Conservation (phyloP, 306 rosid species). For the Mimosa pudica region DNA sequence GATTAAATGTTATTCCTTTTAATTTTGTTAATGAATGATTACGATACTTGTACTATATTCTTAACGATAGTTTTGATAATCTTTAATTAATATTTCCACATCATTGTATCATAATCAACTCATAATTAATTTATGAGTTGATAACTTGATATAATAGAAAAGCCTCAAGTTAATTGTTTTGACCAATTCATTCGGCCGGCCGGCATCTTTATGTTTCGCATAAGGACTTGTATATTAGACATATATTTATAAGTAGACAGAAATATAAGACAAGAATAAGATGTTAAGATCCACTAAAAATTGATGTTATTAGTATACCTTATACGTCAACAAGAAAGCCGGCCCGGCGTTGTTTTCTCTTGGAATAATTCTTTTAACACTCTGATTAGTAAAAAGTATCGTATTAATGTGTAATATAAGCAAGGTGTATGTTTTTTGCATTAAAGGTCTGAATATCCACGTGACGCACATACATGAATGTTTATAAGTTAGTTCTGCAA, state of each 20-base stretch:
- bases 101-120: background rate
- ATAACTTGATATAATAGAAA: background rate
- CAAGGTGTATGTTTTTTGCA: background rate
- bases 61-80: background rate
- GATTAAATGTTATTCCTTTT: background rate
- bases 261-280: constrained; percentile 12
- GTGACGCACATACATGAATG: no score
- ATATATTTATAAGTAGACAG: background rate
- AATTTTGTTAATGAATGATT: background rate
- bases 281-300: constrained; percentile 4
- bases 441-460: background rate
- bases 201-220: background rate
- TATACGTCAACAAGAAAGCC: background rate
- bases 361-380: background rate
- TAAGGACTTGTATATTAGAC: background rate
- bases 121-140: background rate
- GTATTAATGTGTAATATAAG: background rate
- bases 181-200: constrained; percentile 36
- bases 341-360: background rate
- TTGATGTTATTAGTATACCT: background rate
- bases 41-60: background rate
- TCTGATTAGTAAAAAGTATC: no score
- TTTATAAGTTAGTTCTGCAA: no score
- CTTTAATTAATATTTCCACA: background rate
- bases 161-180: background rate